Percentiles rank a stretch among this genome's conserved stretches.
Conservation (phyloP, 75 land plant species). For the Pseudotsuga menziesii region DNA sequence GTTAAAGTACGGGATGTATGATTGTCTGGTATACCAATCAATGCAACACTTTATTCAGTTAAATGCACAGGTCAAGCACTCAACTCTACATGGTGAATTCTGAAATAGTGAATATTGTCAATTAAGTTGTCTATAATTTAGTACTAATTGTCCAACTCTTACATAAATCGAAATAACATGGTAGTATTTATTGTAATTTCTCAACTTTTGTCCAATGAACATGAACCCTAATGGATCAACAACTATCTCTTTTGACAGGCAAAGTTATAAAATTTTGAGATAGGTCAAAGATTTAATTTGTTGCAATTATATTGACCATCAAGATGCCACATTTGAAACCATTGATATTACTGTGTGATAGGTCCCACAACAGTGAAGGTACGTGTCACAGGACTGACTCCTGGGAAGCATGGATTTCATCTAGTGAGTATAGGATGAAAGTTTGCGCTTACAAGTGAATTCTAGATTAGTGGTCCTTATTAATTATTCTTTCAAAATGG, state of each 20-base stretch:
- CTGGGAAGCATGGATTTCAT: constrained; percentile 91
- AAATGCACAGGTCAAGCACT: neutral
- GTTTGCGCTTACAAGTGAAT: neutral
- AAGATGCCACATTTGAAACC: neutral
- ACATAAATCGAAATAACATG: too few relatives aligned
- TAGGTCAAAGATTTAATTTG: neutral
- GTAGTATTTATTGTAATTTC: too few relatives aligned
- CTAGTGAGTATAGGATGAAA: constrained; percentile 34
- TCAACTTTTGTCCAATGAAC: too few relatives aligned
- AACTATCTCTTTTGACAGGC: neutral
- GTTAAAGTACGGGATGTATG: too few relatives aligned
- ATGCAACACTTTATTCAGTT: neutral
- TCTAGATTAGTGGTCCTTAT: neutral
- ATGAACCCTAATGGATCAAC: too few relatives aligned
- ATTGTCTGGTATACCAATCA: too few relatives aligned
- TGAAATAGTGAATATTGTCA: neutral
- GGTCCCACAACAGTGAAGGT: constrained; percentile 90
- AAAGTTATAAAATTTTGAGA: neutral
- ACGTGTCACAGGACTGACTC: constrained; percentile 70
- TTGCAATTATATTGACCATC: neutral
- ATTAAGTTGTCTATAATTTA: neutral
- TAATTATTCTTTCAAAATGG: too few relatives aligned
- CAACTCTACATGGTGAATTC: neutral
- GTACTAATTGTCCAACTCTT: neutral
- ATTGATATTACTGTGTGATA: constrained; percentile 15